Percentiles rank a stretch among this genome's conserved stretches.
These are phyloP conservation scores for Echria macrotheca DNA, from an alignment of 495 filamentous ascomycete species.

Conservation along the genomic window DNA sequence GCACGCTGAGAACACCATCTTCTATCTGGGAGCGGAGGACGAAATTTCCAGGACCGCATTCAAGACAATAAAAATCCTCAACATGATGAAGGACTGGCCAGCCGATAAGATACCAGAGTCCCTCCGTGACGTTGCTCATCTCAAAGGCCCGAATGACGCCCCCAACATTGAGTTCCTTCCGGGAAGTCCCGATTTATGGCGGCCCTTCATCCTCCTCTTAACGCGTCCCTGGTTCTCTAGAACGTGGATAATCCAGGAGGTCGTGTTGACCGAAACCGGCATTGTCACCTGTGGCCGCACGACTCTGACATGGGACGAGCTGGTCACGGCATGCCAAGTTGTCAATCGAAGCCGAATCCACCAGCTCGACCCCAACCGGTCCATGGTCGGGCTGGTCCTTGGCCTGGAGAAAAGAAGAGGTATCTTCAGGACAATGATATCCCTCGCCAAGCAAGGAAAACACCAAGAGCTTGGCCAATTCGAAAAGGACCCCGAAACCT, in stretches of 20 bases:
- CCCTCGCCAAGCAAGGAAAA: background rate
- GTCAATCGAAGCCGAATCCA: background rate
- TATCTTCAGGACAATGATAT: background rate
- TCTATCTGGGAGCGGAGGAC: constrained; percentile 1
- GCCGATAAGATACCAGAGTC: background rate
- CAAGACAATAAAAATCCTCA: background rate
- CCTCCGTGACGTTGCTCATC: background rate
- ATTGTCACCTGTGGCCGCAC: background rate
- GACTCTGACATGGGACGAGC: background rate
- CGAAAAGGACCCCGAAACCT: background rate
- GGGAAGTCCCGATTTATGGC: background rate
- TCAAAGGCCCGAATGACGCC: background rate
- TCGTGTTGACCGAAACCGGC: background rate
- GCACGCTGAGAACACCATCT: background rate
- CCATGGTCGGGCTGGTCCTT: background rate
- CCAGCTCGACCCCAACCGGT: background rate
- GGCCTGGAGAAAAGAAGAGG: background rate
- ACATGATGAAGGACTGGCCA: constrained; percentile 7
- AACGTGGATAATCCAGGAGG: background rate
- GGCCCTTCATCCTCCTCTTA: background rate
- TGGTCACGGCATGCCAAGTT: background rate
- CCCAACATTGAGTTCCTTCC: background rate
- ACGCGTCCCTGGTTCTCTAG: background rate
- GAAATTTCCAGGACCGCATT: background rate
- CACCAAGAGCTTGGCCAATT: background rate